phyloP scores from a whole-genome alignment of 2,329 filamentous ascomycete genomes.

The Grosmannia serpens region DNA sequence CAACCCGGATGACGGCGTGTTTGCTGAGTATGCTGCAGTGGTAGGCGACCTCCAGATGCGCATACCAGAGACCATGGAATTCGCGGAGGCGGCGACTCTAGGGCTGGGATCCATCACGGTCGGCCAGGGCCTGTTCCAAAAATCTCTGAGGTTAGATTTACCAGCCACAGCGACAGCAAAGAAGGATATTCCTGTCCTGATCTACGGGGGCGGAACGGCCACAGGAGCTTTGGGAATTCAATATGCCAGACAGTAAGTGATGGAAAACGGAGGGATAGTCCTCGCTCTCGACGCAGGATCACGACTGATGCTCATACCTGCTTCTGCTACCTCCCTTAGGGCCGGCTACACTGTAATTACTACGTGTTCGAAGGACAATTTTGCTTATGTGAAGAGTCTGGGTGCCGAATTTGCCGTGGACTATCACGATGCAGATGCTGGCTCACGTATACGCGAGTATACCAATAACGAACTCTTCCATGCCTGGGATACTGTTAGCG shows the following conservation, averaged over 20 bases:
- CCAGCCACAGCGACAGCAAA: constrained; percentile 12
- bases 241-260: constrained; percentile 1
- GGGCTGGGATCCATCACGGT: constrained; percentile 43
- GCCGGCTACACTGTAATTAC: constrained; percentile 29
- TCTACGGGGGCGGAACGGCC: constrained; percentile 32
- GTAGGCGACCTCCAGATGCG: constrained; percentile 28
- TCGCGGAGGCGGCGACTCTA: constrained; percentile 45
- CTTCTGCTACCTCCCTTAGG: neutral
- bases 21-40: constrained; percentile 25
- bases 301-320: neutral
- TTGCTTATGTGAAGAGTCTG: constrained; percentile 24
- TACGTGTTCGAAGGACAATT: constrained; percentile 31
- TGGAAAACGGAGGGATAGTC: neutral
- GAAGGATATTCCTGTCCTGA: constrained; percentile 20
- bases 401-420: constrained; percentile 36
- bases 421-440: constrained; percentile 25
- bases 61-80: constrained; percentile 31
- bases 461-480: constrained; percentile 25
- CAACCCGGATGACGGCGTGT: constrained; percentile 29
- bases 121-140: constrained; percentile 35
- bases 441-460: constrained; percentile 21
- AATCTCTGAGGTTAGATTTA: constrained; percentile 29
- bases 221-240: constrained; percentile 33
- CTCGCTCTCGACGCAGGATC: too few relatives aligned
- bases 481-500: constrained; percentile 31